phyloP scores from a whole-genome alignment of 2,329 filamentous ascomycete species.

The Fusarium lyarnte region DNA sequence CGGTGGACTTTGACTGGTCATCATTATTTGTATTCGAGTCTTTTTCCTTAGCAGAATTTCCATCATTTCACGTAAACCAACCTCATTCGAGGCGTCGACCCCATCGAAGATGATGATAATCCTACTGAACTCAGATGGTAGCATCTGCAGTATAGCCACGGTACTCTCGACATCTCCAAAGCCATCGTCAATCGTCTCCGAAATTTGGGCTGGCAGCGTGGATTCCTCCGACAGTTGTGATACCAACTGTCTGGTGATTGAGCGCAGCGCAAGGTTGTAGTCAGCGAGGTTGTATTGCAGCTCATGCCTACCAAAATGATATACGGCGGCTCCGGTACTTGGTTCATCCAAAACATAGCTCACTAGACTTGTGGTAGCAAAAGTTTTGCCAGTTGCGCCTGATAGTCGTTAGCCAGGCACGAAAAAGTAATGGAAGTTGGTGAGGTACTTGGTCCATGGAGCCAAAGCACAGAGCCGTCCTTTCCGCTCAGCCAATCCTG shows the following conservation, averaged over 20 bases:
- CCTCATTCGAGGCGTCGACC: background rate
- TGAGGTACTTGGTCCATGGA: background rate
- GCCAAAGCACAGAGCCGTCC: background rate
- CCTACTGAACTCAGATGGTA: fast-evolving
- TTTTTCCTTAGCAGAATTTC: fast-evolving
- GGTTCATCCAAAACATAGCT: background rate
- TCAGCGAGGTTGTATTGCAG: background rate
- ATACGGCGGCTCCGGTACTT: background rate
- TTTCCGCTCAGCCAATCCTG: background rate
- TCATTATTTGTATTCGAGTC: background rate
- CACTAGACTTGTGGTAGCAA: background rate
- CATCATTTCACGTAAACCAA: background rate
- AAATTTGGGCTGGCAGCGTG: fast-evolving
- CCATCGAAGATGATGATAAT: background rate
- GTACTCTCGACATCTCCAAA: background rate
- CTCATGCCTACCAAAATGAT: background rate
- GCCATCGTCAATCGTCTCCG: fast-evolving
- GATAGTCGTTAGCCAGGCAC: fast-evolving
- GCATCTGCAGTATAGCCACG: fast-evolving
- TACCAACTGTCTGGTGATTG: background rate
- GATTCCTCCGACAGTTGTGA: background rate
- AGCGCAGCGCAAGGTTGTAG: background rate
- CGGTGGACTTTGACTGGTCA: background rate
- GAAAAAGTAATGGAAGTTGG: fast-evolving
- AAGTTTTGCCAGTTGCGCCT: slow-evolving; percentile 13